Percentiles rank a stretch among this genome's conserved stretches.
Conservation (phyloP, 2,329 filamentous ascomycete genomes). For the Talaromyces rugulosus region DNA sequence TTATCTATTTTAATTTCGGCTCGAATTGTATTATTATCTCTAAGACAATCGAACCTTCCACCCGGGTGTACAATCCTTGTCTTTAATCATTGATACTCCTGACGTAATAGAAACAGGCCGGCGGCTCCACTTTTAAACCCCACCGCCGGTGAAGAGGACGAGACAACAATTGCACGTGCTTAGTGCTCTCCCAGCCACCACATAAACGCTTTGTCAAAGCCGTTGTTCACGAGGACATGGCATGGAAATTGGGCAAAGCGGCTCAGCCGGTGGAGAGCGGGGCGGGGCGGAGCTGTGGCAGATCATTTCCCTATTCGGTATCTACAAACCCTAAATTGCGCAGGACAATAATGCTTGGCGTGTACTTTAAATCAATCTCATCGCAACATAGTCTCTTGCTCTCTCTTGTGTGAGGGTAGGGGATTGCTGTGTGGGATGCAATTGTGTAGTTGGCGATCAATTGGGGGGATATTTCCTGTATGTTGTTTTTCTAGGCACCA, state of each 20-base stretch:
- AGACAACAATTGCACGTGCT: no score
- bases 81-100: neutral
- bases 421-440: neutral
- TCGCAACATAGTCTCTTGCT: neutral
- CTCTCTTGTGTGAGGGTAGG: neutral
- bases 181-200: neutral
- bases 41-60: neutral
- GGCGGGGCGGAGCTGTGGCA: neutral
- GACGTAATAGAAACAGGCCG: neutral
- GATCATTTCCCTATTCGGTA: neutral
- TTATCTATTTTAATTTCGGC: neutral
- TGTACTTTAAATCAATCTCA: conserved; percentile 9
- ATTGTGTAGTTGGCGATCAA: neutral
- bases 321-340: neutral
- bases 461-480: neutral
- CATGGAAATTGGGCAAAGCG: neutral
- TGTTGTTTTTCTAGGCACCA: neutral
- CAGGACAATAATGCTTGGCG: conserved; percentile 7
- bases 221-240: neutral
- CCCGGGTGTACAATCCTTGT: neutral
- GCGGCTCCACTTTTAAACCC: neutral
- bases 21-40: neutral
- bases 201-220: neutral
- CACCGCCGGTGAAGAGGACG: neutral
- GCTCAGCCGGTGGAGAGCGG: neutral